Evolutionary conservation across 768 basidiomycete genomes (phyloP).

Genomic region (Suillus sp.): DNA sequence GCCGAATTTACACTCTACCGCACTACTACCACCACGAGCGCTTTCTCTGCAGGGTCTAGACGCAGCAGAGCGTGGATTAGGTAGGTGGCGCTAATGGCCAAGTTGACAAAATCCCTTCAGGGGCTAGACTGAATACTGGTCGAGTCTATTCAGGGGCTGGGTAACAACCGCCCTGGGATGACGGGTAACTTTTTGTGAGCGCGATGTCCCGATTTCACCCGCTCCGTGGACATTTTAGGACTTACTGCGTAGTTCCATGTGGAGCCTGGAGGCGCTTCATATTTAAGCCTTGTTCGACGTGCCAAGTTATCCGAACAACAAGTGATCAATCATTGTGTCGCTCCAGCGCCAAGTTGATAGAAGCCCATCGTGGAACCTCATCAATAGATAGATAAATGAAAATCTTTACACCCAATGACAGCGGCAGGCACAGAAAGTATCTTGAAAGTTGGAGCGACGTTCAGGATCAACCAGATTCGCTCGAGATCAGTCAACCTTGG

Average conservation of each 20-base stretch:
- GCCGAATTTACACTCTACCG: not conserved
- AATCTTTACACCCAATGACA: not conserved
- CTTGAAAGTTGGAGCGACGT: not conserved
- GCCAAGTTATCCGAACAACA: not conserved
- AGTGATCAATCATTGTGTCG: not conserved
- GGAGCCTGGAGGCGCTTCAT: not conserved
- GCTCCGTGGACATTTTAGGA: not conserved
- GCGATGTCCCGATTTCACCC: not conserved
- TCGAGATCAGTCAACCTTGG: not conserved
- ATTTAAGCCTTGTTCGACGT: not conserved
- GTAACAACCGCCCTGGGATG: not conserved
- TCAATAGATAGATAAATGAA: not conserved
- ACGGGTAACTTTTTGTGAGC: not conserved
- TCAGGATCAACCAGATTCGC: not conserved
- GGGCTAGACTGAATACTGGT: not conserved
- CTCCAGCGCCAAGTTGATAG: not conserved
- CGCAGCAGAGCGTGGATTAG: not conserved
- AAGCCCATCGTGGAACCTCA: not conserved
- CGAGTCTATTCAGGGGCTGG: not conserved
- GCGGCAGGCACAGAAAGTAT: not conserved
- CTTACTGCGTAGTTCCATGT: not conserved
- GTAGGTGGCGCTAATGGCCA: not conserved
- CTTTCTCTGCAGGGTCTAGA: not conserved
- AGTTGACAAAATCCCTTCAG: not conserved
- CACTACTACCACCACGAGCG: not conserved